Base-by-base conservation (phyloP, 495 filamentous ascomycete genomes). In the Monascus purpureus region DNA sequence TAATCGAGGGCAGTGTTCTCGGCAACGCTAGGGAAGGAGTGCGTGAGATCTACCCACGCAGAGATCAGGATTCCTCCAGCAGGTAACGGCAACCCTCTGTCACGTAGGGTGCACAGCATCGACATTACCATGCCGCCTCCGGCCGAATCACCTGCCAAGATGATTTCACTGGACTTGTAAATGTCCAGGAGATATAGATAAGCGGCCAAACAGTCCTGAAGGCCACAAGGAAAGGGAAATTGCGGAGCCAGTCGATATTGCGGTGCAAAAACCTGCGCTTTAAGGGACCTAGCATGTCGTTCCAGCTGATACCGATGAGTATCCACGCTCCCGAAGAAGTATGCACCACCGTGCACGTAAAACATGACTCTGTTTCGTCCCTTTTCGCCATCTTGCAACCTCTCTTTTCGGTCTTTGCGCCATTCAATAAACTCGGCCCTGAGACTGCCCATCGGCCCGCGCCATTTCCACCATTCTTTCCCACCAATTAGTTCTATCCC, bases 291-390 rank as follows among this genome's bases (percentile, higher is more conserved):
- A 32, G 88, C 88, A 70, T 95, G 84, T 25, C 88, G 67, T 57
- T 96, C 88, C 63, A 96, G 73, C 62, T 93, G 87, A 55, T 94
- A 94, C 13, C 88, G 76, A 62, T 96, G 88, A 47, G 88, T 85
- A 46, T 95, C 86, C 14, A 94, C 73, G 44, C 82, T 92, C 1
- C 88, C 88, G 46, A 96, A 96, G 44, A 73, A 82, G 46, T 82
- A 82, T 16, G 78, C 77, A 1, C 77, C 77, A 3, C 88, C 88
- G 47, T 95, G 88, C 6, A 95, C 68, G 54, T 96, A 96, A 15
- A 96, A 61, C 78, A 96, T 93, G 15, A 90, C 75, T 17, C 82
- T 72, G 41, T 77, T 81, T n/a, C n/a, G n/a, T 6, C 68, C 64
- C 17, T 68, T 55, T 29, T 69, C 66, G 2, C 50, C 56, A 0